These are phyloP conservation scores for Pythium inflatum DNA, from an alignment of 352 stramenopile genomes.

Conservation along the genomic window DNA sequence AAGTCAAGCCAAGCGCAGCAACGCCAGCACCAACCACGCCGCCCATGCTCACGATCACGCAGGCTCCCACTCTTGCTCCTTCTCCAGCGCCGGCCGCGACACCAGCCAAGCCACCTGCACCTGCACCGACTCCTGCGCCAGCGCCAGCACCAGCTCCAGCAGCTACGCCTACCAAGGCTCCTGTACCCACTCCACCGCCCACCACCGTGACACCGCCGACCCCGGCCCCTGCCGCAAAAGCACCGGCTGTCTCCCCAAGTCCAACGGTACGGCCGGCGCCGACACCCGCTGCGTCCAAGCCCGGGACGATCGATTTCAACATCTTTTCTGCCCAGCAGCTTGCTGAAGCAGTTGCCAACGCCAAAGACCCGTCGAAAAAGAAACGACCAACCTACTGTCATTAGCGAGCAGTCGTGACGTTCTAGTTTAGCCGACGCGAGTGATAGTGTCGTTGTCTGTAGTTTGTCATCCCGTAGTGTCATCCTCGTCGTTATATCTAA, in stretches of 20 bases:
- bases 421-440: neutral
- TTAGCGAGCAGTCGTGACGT: neutral
- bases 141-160: constrained; percentile 9
- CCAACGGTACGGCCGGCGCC: constrained; percentile 16
- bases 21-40: constrained; percentile 4
- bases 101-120: neutral
- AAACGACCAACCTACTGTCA: constrained; percentile 11
- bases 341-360: constrained; percentile 22
- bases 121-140: neutral
- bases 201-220: constrained; percentile 11
- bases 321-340: constrained; percentile 28
- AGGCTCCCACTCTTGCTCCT: neutral
- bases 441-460: constrained; percentile 7
- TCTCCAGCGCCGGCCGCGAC: constrained; percentile 4
- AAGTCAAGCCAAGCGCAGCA: constrained; percentile 37
- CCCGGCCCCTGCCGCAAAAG: constrained; percentile 22
- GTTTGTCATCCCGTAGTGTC: neutral
- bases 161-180: neutral
- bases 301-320: constrained; percentile 24
- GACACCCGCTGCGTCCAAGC: constrained; percentile 20
- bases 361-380: constrained; percentile 22
- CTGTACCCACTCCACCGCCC: neutral
- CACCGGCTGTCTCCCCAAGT: constrained; percentile 11
- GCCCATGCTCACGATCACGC: neutral
- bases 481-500: neutral